Evolutionary conservation across 345 rosid genomes (phyloP).

Genomic region (Nephelium lappaceum): DNA sequence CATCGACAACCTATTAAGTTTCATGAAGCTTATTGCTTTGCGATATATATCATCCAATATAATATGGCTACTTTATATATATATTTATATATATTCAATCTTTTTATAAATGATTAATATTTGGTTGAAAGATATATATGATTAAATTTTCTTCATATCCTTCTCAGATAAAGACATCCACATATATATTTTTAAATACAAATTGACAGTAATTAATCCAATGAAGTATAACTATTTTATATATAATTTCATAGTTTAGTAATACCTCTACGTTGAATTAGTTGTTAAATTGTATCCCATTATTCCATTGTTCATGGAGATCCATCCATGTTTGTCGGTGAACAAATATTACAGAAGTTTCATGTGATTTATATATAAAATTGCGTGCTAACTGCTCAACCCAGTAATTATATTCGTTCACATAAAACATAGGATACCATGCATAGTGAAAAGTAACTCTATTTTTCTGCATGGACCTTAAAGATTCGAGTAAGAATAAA

Average conservation of each 20-base stretch:
- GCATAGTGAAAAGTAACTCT: background rate
- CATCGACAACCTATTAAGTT: background rate
- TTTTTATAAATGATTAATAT: no score
- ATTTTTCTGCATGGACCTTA: slow-evolving; percentile 3
- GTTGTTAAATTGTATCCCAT: no score
- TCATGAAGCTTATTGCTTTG: background rate
- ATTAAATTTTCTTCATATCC: no score
- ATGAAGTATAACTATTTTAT: background rate
- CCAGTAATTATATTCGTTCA: background rate
- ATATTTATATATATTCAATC: no score
- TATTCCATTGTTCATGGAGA: background rate
- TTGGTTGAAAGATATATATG: no score
- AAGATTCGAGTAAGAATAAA: slow-evolving; percentile 3
- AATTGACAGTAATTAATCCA: background rate
- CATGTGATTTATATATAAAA: no score
- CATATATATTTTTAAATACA: no score
- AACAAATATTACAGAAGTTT: background rate
- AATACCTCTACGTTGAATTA: background rate
- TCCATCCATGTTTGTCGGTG: slow-evolving; percentile 18
- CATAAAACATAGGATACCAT: slow-evolving; percentile 18
- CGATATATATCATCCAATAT: background rate
- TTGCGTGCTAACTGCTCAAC: background rate
- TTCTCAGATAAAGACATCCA: no score
- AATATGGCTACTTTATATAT: no score
- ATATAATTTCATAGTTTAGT: background rate